Conservation (phyloP, 176 grass and related monocot genomes). For the Olyra latifolia region DNA sequence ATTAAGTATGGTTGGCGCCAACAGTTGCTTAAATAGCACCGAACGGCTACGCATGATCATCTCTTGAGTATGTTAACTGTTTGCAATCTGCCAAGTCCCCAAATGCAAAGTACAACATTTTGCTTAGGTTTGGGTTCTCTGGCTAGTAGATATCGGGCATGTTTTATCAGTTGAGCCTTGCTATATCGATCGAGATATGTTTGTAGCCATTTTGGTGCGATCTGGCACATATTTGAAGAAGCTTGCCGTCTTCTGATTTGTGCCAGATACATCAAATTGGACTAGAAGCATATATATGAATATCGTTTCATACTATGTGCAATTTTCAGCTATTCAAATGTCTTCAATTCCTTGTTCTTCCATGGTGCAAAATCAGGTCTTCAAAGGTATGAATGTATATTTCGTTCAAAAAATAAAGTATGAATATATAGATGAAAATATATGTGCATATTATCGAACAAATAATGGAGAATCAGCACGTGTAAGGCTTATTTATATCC, state of each 20-base stretch:
- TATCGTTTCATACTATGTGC: background rate
- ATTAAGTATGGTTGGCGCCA: conserved; percentile 51
- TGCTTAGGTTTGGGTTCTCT: conserved; percentile 1
- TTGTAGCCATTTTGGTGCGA: conserved; percentile 44
- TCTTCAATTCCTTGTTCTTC: background rate
- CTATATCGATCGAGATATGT: conserved; percentile 21
- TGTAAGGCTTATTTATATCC: background rate
- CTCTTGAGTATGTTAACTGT: conserved; percentile 27
- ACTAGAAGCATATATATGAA: conserved; percentile 27
- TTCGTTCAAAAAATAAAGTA: background rate
- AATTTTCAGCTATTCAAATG: background rate
- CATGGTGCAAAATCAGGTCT: background rate
- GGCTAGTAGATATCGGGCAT: background rate
- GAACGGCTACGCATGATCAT: conserved; percentile 18
- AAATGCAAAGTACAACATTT: background rate
- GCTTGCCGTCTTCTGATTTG: conserved; percentile 15
- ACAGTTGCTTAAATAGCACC: conserved; percentile 58
- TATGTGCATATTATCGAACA: background rate
- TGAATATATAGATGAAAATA: background rate
- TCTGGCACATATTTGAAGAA: conserved; percentile 32
- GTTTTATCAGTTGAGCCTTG: background rate
- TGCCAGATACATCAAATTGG: conserved; percentile 47
- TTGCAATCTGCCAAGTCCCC: conserved; percentile 16
- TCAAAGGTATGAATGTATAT: conserved; percentile 14
- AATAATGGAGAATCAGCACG: background rate